Conservation (phyloP, 441 rosid species). For the Hura crepitans region DNA sequence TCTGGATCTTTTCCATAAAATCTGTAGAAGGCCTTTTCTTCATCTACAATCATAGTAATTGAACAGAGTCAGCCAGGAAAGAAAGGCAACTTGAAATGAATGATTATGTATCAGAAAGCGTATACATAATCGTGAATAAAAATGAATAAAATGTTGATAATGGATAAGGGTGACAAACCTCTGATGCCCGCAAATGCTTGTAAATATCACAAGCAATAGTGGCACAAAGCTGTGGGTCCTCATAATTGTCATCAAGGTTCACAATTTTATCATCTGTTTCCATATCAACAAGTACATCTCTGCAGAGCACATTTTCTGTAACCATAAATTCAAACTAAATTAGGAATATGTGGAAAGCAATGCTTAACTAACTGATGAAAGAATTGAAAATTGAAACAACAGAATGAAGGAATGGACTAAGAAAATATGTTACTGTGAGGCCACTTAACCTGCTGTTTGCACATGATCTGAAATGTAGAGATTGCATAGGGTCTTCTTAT, state of each 20-base stretch:
- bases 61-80: background rate
- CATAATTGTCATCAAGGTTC: conserved; percentile 47
- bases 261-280: conserved; percentile 45
- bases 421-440: background rate
- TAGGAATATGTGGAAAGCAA: background rate
- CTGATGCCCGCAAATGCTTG: conserved; percentile 74
- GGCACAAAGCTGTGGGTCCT: conserved; percentile 82
- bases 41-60: conserved; percentile 31
- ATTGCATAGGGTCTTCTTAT: conserved; percentile 60
- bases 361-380: background rate
- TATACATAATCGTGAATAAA: no score
- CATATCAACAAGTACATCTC: conserved; percentile 50
- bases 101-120: background rate
- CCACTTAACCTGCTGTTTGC: conserved; percentile 40
- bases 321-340: conserved; percentile 12
- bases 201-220: conserved; percentile 81
- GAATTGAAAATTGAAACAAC: background rate
- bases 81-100: background rate
- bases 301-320: conserved; percentile 56
- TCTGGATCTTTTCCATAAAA: conserved; percentile 70
- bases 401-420: background rate
- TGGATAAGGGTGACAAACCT: conserved; percentile 43
- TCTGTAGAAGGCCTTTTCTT: conserved; percentile 79
- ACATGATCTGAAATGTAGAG: conserved; percentile 60
- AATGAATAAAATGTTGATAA: background rate